Evolutionary conservation across 306 rosid genomes (phyloP).

Genomic region (Albizia julibrissin): DNA sequence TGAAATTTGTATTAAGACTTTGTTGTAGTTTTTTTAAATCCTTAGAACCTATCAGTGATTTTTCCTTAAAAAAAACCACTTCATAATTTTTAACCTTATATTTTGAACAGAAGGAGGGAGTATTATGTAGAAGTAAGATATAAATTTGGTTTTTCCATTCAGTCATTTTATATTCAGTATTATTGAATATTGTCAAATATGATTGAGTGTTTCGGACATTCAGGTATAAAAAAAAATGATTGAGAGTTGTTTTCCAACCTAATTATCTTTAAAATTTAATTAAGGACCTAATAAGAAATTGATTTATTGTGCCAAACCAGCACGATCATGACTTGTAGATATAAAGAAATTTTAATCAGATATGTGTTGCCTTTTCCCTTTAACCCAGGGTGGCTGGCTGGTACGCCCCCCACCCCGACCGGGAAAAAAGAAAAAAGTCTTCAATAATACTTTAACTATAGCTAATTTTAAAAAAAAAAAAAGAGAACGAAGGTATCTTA

Average conservation of each 20-base stretch:
- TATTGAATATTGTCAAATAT: not conserved
- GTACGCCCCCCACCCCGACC: too few relatives aligned
- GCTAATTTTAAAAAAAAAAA: not conserved
- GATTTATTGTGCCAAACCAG: not conserved
- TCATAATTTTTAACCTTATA: too few relatives aligned
- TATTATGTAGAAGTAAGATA: not conserved
- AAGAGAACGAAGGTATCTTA: too few relatives aligned
- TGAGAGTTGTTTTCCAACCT: not conserved
- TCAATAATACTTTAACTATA: not conserved
- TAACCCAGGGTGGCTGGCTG: not conserved
- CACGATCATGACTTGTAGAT: not conserved
- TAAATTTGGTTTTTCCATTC: not conserved
- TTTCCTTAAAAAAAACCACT: too few relatives aligned
- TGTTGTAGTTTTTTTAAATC: too few relatives aligned
- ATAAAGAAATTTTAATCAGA: not conserved
- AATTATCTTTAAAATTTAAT: not conserved
- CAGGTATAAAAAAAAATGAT: not conserved
- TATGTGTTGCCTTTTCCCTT: not conserved
- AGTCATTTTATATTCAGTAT: too few relatives aligned
- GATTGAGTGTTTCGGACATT: not conserved
- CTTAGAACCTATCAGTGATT: too few relatives aligned
- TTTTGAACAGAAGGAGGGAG: too few relatives aligned
- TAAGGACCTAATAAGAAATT: not conserved
- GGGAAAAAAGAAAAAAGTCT: too few relatives aligned
- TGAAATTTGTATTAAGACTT: too few relatives aligned